Evolutionary conservation across 2,329 filamentous ascomycete genomes (phyloP), one percentile per base, ranked within the genome.

Genomic region (Colletotrichum tamarilloi): DNA sequence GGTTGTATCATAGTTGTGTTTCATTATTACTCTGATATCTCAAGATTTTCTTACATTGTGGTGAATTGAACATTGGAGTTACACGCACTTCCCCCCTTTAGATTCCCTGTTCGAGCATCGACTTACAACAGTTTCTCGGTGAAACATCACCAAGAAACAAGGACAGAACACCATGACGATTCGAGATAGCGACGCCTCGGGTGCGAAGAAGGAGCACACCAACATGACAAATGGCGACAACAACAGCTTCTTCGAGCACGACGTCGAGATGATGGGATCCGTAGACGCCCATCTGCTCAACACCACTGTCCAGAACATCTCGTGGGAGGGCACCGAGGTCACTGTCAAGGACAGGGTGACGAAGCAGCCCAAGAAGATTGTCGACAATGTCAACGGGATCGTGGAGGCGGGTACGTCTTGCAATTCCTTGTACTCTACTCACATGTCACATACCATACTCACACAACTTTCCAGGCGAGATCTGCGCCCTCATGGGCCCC

Each of bases 401-500:
- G 89, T 93, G 57, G 84, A 91, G 80, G 91, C 92, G 38, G 91
- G 90, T 35, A 35, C 32, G 32, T 35, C 32, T 35, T 35, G 32
- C 32, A 30, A 5, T 12, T 35, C 32, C 32, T 35, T 35, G 11
- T 35, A 35, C 32, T 35, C 32, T 35, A 12, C 11, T 35, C 32
- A 35, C 32, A 12, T 35, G 65, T 3, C 60, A 4, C 7, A 67
- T 8, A 28, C 56, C 66, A 28, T 58, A 46, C 12, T 11, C 32
- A 32, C 42, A 12, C 6, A 12, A 30, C 1, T 1, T 5, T 12
- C 38, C 19, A 74, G 94, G 93, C 35, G 92, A 95, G 78, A 85
- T 95, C 55, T 88, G 94, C 73, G 95, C 94, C 52, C 83, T 97
- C 58, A 96, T 97, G 93, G 95, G 95, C 28, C 94, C 94, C 9